Conservation (phyloP, 2,329 filamentous ascomycete species). For the Colletotrichum chlorophyti region DNA sequence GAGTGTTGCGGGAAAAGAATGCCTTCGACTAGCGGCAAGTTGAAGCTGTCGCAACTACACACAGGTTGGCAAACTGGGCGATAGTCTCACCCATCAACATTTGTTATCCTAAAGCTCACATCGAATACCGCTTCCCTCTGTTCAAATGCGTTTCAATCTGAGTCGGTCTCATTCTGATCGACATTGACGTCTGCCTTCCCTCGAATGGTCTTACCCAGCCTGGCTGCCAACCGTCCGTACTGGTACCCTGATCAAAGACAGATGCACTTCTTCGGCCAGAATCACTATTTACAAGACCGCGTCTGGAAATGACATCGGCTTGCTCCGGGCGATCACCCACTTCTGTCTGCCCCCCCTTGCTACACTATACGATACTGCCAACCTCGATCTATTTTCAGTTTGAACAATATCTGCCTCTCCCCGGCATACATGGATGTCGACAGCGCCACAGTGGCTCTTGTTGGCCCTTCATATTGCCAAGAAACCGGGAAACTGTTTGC, state of each 20-base stretch:
- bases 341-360: not conserved
- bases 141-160: not conserved
- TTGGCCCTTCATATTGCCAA: conserved; percentile 1
- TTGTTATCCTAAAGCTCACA: too few species aligned
- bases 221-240: not conserved
- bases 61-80: too few species aligned
- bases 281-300: not conserved
- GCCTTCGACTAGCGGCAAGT: too few species aligned
- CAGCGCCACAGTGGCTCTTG: conserved; percentile 7
- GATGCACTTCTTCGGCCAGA: not conserved
- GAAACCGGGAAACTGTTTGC: not conserved
- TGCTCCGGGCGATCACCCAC: not conserved
- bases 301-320: not conserved
- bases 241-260: conserved; percentile 7
- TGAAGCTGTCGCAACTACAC: too few species aligned
- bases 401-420: not conserved
- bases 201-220: not conserved
- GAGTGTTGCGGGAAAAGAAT: too few species aligned
- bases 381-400: not conserved
- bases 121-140: too few species aligned
- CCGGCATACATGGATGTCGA: not conserved
- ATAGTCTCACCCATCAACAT: too few species aligned
- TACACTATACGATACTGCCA: not conserved
- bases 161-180: not conserved
- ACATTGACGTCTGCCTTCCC: not conserved